Percentiles rank a stretch among this genome's conserved stretches.
phyloP scores from a whole-genome alignment of 768 basidiomycete species.

The Rhizopogon salebrosus region DNA sequence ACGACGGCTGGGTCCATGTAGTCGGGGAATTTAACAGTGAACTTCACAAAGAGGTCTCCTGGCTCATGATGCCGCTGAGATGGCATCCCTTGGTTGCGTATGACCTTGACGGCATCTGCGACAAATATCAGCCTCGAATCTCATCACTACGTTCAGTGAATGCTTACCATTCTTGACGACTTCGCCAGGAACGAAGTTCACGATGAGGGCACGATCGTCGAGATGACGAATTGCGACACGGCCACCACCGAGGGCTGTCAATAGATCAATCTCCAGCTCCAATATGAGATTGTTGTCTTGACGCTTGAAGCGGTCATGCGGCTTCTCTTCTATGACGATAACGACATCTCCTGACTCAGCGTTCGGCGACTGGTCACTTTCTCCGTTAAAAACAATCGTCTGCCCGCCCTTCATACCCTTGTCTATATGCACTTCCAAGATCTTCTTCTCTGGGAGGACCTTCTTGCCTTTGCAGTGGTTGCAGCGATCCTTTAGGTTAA shows the following conservation, averaged over 20 bases:
- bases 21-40: constrained; percentile 89
- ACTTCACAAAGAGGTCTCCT: constrained; percentile 86
- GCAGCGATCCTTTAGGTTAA: constrained; percentile 92
- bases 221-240: constrained; percentile 87
- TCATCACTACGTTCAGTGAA: neutral
- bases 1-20: constrained; percentile 62
- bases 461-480: constrained; percentile 93
- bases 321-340: constrained; percentile 90
- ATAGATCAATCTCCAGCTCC: constrained; percentile 87
- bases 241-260: constrained; percentile 92
- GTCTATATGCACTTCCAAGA: constrained; percentile 96
- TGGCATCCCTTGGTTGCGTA: constrained; percentile 96
- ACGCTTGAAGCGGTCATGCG: constrained; percentile 83
- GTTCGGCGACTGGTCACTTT: constrained; percentile 88
- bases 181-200: constrained; percentile 84
- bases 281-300: constrained; percentile 83
- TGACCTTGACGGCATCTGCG: constrained; percentile 82
- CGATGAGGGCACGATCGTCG: constrained; percentile 84
- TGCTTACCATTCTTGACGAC: constrained; percentile 85
- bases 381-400: constrained; percentile 82
- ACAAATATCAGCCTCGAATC: neutral
- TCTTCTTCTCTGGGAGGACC: constrained; percentile 89
- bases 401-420: constrained; percentile 96
- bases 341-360: constrained; percentile 91
- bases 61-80: constrained; percentile 96